A percentile compares a stretch with the other conserved stretches of the same genome.
These are phyloP conservation scores for Alternaria triticimaculans DNA, from an alignment of 2,329 filamentous ascomycete species.

Conservation along the genomic window DNA sequence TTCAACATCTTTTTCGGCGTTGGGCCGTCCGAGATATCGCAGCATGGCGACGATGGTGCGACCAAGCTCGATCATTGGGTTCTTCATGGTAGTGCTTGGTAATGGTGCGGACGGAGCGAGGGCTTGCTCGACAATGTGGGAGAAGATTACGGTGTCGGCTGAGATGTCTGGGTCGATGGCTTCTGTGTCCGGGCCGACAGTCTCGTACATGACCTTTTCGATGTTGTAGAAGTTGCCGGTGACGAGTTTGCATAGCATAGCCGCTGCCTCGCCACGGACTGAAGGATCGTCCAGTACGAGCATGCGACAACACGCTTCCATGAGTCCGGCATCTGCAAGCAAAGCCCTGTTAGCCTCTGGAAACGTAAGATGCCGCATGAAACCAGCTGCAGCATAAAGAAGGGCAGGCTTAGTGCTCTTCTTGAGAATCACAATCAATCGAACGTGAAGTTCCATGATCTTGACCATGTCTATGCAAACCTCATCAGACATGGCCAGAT, in stretches of 20 bases:
- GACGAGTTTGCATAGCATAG: conserved; percentile 44
- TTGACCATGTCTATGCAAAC: conserved; percentile 45
- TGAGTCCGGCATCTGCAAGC: conserved; percentile 41
- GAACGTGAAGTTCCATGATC: conserved; percentile 38
- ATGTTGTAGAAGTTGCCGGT: conserved; percentile 43
- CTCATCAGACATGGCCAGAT: conserved; percentile 46
- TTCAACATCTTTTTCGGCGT: conserved; percentile 31
- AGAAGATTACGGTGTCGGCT: conserved; percentile 31
- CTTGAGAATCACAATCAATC: conserved; percentile 38
- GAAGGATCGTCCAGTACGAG: conserved; percentile 37
- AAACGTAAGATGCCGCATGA: conserved; percentile 47
- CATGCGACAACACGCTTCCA: conserved; percentile 38
- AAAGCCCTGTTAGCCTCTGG: conserved; percentile 39
- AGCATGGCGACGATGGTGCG: conserved; percentile 36
- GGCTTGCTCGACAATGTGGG: conserved; percentile 40
- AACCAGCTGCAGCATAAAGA: conserved; percentile 46
- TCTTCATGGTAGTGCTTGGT: conserved; percentile 49
- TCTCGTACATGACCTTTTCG: conserved; percentile 34
- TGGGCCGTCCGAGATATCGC: conserved; percentile 24
- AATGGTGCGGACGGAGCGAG: conserved; percentile 39
- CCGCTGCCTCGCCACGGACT: conserved; percentile 45
- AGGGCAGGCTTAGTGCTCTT: conserved; percentile 36
- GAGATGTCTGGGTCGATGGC: conserved; percentile 20
- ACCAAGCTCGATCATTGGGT: conserved; percentile 45
- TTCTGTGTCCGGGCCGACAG: conserved; percentile 21